Evolutionary conservation across 345 rosid genomes (phyloP).

Genomic region (Anacardium occidentale): DNA sequence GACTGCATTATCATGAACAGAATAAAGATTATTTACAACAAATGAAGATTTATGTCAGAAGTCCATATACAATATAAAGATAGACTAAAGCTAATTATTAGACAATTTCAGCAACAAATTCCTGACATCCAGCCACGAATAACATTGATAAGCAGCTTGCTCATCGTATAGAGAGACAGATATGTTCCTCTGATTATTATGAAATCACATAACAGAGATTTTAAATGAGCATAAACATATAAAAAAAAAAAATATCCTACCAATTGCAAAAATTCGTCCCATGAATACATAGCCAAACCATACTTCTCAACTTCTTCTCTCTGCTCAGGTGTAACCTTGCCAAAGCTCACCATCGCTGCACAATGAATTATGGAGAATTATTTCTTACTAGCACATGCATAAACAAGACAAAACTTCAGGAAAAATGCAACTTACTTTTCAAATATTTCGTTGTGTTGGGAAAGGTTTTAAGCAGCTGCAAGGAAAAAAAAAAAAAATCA

Average conservation of each 20-base stretch:
- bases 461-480: constrained; percentile 81
- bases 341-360: constrained; percentile 95
- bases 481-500: constrained; percentile 15
- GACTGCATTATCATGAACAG: background rate
- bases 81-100: background rate
- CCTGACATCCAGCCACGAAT: too few species aligned
- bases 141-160: background rate
- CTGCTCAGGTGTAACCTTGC: constrained; percentile 64
- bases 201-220: constrained; percentile 1
- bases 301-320: constrained; percentile 57
- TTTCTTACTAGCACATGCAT: background rate
- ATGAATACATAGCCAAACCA: constrained; percentile 63
- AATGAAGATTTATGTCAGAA: background rate
- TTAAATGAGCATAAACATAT: constrained; percentile 3
- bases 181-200: too few species aligned
- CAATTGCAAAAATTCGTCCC: constrained; percentile 81
- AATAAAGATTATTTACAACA: background rate
- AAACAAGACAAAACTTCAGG: constrained; percentile 14
- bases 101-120: too few species aligned
- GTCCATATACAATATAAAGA: constrained; percentile 1
- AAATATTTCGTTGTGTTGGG: constrained; percentile 55
- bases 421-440: constrained; percentile 57
- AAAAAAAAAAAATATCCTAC: constrained; percentile 36
- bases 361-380: constrained; percentile 16
- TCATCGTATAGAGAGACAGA: background rate